phyloP scores from a whole-genome alignment of 106 monocot species.

The Dioscorea dumetorum region DNA sequence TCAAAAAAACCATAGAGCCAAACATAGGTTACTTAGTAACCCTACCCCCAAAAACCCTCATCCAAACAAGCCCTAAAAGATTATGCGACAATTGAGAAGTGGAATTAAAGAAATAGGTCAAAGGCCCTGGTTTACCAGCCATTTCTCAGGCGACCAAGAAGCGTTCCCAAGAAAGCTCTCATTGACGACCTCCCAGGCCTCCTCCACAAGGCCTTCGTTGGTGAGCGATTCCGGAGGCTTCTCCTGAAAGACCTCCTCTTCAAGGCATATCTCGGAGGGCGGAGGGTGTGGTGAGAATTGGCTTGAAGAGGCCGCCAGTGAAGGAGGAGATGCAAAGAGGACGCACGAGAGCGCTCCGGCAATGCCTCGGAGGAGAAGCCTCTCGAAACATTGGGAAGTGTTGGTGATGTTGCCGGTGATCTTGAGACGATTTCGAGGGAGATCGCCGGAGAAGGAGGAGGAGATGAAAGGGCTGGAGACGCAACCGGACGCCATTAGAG shows the following conservation, averaged over 20 bases:
- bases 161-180: constrained; percentile 61
- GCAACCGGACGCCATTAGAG: no score
- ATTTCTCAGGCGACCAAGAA: constrained; percentile 75
- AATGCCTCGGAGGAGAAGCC: constrained; percentile 13
- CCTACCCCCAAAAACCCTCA: no score
- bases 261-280: constrained; percentile 27
- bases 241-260: constrained; percentile 12
- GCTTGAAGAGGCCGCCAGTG: constrained; percentile 6
- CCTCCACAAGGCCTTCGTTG: constrained; percentile 81
- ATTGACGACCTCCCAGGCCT: constrained; percentile 96
- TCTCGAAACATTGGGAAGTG: constrained; percentile 5
- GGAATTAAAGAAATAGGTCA: background rate
- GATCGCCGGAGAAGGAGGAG: no score
- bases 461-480: no score
- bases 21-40: no score
- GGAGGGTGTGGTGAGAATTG: background rate
- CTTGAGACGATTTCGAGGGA: no score
- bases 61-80: no score
- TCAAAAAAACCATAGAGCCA: no score
- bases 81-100: background rate
- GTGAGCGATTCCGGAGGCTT: constrained; percentile 25
- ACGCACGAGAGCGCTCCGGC: constrained; percentile 32
- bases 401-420: background rate
- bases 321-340: constrained; percentile 14
- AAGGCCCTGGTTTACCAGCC: constrained; percentile 36